A percentile compares a stretch with the other conserved stretches of the same genome.
Evolutionary conservation across 257 asterid species (phyloP).

Genomic region (Lycium ferocissimum): DNA sequence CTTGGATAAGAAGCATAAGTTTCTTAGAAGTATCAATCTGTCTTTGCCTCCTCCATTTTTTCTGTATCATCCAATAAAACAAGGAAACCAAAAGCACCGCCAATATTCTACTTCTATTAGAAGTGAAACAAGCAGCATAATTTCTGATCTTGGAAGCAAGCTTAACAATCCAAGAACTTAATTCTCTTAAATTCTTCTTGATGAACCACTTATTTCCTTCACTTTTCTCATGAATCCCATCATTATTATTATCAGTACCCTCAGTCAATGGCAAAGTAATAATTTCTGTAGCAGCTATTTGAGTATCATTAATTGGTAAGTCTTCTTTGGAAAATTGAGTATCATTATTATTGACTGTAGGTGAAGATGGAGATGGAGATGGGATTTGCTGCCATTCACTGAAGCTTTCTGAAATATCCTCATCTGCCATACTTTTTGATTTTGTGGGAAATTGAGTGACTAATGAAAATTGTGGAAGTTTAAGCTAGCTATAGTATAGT

Average conservation of each 20-base stretch:
- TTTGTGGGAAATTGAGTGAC: not conserved
- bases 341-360: constrained; percentile 9
- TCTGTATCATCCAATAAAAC: constrained; percentile 45
- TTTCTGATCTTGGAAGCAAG: constrained; percentile 37
- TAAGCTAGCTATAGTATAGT: not conserved
- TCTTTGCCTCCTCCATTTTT: constrained; percentile 47
- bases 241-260: not conserved
- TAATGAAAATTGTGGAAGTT: not conserved
- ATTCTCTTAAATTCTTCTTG: constrained; percentile 38
- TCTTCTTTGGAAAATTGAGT: constrained; percentile 39
- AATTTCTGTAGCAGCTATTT: not conserved
- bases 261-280: not conserved
- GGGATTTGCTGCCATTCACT: constrained; percentile 65
- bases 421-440: constrained; percentile 51
- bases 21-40: constrained; percentile 45
- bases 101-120: not conserved
- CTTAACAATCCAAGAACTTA: constrained; percentile 37
- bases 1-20: constrained; percentile 49
- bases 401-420: constrained; percentile 43
- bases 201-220: constrained; percentile 36
- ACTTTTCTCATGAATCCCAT: not conserved
- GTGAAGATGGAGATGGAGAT: constrained; percentile 42
- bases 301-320: constrained; percentile 36
- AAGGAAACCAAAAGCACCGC: constrained; percentile 39
- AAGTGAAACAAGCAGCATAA: constrained; percentile 18